Evolutionary conservation across 1,139 yeast species (phyloP), one percentile per base, ranked within the genome.

Genomic region (Martiniozyma asiatica): DNA sequence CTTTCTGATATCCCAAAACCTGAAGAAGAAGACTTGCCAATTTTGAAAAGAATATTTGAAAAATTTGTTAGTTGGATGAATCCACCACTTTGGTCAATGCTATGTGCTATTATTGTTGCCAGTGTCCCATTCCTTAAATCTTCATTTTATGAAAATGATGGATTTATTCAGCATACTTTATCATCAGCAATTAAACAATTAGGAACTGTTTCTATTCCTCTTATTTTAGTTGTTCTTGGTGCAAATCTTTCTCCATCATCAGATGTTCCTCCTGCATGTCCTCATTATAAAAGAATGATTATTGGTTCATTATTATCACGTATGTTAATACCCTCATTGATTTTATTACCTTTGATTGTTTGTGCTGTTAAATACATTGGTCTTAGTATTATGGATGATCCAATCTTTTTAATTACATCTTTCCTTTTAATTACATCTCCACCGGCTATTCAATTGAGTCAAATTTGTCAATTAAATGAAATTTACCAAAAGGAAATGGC

Each of bases 41-140:
- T 30, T n/a, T 15, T 27, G 1, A 17, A 14, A 4, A 35, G 20
- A 23, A 12, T 24, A 8, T 12, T 33, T 7, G 29, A 27, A 5
- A 39, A 35, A 29, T 31, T 53, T 15, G 13, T 36, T 8, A 28
- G 43, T 8, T 42, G 44, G 31, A 84, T 89, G 94, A 89, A 89
- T 54, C 96, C 97, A 8, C 98, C 98, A 8, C 61, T 89, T 39
- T 89, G 85, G 65, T 77, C 97, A 9, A 89, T 89, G 97, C 54
- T 82, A 16, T 55, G 77, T 1, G 76, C 96, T 8, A 73, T 89
- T 13, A 39, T 81, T 16, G 87, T 89, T 33, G 98, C 97, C 1
- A 71, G 92, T 1, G 63, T 82, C 12, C 84, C 93, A 3, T 59
- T 65, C 2, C 51, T 87, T 18, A 82, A 82, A 47, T 57, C 63